Conservation (phyloP, 2,329 filamentous ascomycete genomes). For the Pseudovirgaria hyperparasitica region DNA sequence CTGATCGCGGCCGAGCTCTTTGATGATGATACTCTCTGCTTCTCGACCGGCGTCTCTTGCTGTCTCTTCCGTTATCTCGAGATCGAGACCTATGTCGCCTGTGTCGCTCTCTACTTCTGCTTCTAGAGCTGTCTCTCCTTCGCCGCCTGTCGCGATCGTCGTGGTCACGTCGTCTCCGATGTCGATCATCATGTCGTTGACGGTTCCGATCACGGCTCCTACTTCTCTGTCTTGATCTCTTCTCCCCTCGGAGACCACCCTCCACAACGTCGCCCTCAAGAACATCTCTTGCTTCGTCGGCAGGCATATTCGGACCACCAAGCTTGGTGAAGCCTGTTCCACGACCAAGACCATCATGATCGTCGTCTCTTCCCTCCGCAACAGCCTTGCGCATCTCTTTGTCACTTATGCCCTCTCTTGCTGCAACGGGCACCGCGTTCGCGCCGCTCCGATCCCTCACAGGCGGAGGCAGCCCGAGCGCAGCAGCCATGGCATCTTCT, state of each 20-base stretch:
- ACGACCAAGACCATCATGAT: slow-evolving; percentile 15
- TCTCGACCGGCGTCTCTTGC: slow-evolving; percentile 18
- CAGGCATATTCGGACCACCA: slow-evolving; percentile 7
- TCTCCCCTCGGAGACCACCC: neutral
- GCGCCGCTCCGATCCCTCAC: slow-evolving; percentile 52
- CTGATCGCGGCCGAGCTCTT: neutral
- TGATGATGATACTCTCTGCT: slow-evolving; percentile 2
- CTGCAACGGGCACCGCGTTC: slow-evolving; percentile 47
- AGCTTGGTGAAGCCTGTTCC: slow-evolving; percentile 15
- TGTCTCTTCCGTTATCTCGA: slow-evolving; percentile 15
- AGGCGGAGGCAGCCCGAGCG: slow-evolving; percentile 66
- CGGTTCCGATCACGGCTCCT: slow-evolving; percentile 1
- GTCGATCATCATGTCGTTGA: neutral
- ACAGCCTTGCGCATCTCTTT: slow-evolving; percentile 44
- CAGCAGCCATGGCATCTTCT: slow-evolving; percentile 75
- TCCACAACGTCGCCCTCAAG: slow-evolving; percentile 1
- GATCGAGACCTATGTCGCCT: slow-evolving; percentile 13
- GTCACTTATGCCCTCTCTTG: slow-evolving; percentile 29
- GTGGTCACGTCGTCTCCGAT: slow-evolving; percentile 1
- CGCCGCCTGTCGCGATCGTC: too few species aligned
- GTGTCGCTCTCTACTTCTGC: slow-evolving; percentile 6
- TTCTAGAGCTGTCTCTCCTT: slow-evolving; percentile 1
- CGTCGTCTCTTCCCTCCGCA: slow-evolving; percentile 33
- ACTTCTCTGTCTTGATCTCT: neutral
- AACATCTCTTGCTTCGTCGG: slow-evolving; percentile 10